phyloP scores from a whole-genome alignment of 2,329 filamentous ascomycete genomes.

The Exophiala phaeomuriformis region DNA sequence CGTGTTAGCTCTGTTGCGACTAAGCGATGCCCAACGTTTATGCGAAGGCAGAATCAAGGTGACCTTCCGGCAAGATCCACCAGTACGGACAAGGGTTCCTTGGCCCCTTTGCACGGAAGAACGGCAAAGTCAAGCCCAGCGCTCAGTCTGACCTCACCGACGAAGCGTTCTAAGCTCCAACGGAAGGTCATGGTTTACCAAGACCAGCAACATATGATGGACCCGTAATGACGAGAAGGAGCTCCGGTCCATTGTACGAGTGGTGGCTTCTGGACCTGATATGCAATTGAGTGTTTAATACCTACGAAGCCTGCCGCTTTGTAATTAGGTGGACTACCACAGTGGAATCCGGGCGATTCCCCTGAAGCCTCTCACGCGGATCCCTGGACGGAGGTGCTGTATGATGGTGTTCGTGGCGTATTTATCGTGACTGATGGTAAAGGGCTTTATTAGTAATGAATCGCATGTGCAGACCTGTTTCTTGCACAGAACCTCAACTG shows the following conservation, averaged over 20 bases:
- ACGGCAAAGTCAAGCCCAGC: conserved; percentile 10
- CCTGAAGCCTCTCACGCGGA: no score
- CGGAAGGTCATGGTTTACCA: conserved; percentile 12
- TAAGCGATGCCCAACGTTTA: conserved; percentile 18
- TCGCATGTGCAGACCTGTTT: no score
- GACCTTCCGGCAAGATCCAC: conserved; percentile 2
- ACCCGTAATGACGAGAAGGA: neutral
- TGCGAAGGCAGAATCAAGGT: conserved; percentile 15
- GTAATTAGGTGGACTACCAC: no score
- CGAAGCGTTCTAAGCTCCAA: conserved; percentile 13
- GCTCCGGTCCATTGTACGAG: neutral
- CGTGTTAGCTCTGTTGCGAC: neutral
- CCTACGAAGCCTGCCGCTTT: no score
- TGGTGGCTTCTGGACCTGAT: neutral
- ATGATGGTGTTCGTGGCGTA: no score
- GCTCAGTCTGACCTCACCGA: conserved; percentile 7
- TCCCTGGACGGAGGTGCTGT: no score
- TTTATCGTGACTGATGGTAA: no score
- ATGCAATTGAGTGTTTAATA: no score
- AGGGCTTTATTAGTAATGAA: no score
- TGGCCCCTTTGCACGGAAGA: conserved; percentile 10
- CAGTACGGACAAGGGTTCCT: conserved; percentile 7
- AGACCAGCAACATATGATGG: conserved; percentile 1
- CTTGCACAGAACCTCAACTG: no score
- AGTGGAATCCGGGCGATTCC: no score